Percentiles rank a stretch among this genome's conserved stretches.
Evolutionary conservation across 164 flowering plant genomes (phyloP).

Genomic region (Protea cynaroides): DNA sequence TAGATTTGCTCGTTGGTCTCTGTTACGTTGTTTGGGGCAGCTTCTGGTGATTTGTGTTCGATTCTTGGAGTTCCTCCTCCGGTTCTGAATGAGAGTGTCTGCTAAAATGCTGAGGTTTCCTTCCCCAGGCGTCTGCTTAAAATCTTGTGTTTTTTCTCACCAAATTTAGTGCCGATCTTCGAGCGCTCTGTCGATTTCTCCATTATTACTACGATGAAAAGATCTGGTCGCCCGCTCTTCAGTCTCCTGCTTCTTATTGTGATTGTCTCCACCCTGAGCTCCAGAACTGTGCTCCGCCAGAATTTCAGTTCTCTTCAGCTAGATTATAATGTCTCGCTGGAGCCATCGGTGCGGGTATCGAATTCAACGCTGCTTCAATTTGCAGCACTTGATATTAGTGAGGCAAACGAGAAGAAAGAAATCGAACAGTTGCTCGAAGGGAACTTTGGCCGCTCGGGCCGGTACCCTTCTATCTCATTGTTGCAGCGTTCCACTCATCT

Average conservation of each 20-base stretch:
- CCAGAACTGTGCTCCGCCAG: constrained; percentile 28
- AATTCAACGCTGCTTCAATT: constrained; percentile 60
- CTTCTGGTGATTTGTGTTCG: neutral
- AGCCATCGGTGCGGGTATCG: constrained; percentile 16
- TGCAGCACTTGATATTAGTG: constrained; percentile 61
- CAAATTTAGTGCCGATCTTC: constrained; percentile 15
- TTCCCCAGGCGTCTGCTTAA: neutral
- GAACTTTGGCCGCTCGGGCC: constrained; percentile 30
- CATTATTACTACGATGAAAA: constrained; percentile 35
- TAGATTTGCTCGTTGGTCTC: neutral
- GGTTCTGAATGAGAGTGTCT: constrained; percentile 15
- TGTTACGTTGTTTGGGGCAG: neutral
- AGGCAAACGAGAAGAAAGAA: constrained; percentile 38
- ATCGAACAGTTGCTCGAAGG: constrained; percentile 61
- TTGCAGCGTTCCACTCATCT: constrained; percentile 30
- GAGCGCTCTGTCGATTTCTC: constrained; percentile 2
- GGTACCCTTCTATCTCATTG: constrained; percentile 43
- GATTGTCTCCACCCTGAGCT: constrained; percentile 36
- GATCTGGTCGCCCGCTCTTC: constrained; percentile 45
- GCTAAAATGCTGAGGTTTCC: constrained; percentile 16
- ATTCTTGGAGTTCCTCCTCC: neutral
- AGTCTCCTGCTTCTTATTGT: constrained; percentile 36
- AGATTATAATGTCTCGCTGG: constrained; percentile 4
- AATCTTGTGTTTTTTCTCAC: constrained; percentile 8
- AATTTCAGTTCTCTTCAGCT: constrained; percentile 10